Evolutionary conservation across 148 eudicot species (phyloP), one percentile per base, ranked within the genome.

Genomic region (Chenopodium berlandieri): DNA sequence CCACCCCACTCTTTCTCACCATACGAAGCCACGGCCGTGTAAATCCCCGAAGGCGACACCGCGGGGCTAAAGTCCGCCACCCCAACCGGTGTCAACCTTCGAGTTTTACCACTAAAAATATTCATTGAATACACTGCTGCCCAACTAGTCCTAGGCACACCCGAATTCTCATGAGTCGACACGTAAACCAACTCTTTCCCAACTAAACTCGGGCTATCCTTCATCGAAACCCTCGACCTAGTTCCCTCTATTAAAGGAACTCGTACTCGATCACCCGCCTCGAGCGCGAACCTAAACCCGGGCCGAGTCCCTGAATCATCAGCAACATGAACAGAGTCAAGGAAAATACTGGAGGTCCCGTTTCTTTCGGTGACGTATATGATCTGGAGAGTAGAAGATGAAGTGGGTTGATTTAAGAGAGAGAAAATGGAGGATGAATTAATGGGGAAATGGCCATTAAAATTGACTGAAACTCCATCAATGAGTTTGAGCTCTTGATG

Each of bases 21-120:
- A 7, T 30, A 84, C 23, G 98, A 95, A 2, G 96, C 96, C 25
- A 95, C 97, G 12, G 98, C 98, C 23, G 96, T 91, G 88, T 90
- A 88, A 7, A 64, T 70, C 50, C 98, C 98, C 3, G 93, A 90
- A 50, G 98, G 97, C 4, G 98, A 95, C 75, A 93, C 94, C 2
- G 98, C 91, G 1, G 98, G 98, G 82, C 98, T 95, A 80, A 90
- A 92, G 86, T 95, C 98, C 9, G 94, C 91, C 54, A 90, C 84
- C 66, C 96, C 93, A 20, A 68, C 23, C 3, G 98, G 97, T 6
- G 93, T 91, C 87, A 95, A 65, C 84, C 98, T 83, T 73, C 88
- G 88, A n/a, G 94, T 95, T 80, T 76, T 83, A 82, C 94, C 92
- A 75, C 91, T 89, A 1, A 27, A 9, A 37, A 93, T 78, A 44